Conservation (phyloP, 2,329 filamentous ascomycete species). For the Metarhizium album region DNA sequence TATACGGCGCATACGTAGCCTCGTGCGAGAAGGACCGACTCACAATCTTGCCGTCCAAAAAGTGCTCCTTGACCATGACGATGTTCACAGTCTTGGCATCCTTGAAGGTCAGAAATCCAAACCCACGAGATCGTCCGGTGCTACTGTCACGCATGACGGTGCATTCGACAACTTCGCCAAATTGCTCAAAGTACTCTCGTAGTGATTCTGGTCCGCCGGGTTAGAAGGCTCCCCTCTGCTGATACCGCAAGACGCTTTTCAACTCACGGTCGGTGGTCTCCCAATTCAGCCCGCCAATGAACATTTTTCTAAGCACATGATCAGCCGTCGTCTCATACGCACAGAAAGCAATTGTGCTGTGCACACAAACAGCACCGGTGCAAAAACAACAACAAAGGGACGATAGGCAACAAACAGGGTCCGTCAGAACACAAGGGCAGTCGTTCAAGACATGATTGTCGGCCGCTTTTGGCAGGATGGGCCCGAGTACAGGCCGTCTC, state of each 20-base stretch:
- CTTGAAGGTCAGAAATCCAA: constrained; percentile 95
- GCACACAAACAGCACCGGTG: not conserved
- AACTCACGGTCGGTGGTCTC: constrained; percentile 92
- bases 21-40: constrained; percentile 28
- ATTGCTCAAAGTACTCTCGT: constrained; percentile 94
- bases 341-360: not conserved
- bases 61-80: constrained; percentile 99
- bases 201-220: constrained; percentile 61
- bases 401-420: not conserved
- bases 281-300: constrained; percentile 97
- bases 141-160: constrained; percentile 98
- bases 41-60: constrained; percentile 96
- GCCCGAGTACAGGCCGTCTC: not conserved
- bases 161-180: constrained; percentile 93
- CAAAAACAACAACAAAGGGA: not conserved
- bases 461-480: not conserved
- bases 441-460: not conserved
- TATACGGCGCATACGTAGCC: not conserved
- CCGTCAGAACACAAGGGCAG: not conserved
- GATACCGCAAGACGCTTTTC: constrained; percentile 3
- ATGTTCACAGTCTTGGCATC: constrained; percentile 97
- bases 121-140: constrained; percentile 86
- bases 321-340: not conserved
- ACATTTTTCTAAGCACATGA: constrained; percentile 74
- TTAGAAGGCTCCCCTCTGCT: not conserved